Evolutionary conservation across 306 rosid genomes (phyloP).

Genomic region (Medicago arabica): DNA sequence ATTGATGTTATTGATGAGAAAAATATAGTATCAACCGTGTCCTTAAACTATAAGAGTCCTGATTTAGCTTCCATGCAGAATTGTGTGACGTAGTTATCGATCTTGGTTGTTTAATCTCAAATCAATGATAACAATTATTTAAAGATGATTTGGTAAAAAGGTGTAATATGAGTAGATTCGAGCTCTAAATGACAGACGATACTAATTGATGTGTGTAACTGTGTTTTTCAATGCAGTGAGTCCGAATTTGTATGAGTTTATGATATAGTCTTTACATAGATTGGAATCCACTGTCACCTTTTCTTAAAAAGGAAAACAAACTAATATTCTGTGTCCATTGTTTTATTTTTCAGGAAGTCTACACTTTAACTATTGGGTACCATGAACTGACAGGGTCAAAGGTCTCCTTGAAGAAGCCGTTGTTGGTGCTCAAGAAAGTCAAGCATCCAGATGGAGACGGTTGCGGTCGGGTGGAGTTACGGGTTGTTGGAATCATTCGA

Average conservation of each 20-base stretch:
- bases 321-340: background rate
- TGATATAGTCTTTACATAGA: background rate
- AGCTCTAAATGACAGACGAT: background rate
- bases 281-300: background rate
- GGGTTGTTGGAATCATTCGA: conserved; percentile 79
- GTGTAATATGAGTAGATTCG: background rate
- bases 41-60: background rate
- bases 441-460: conserved; percentile 41
- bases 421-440: conserved; percentile 77
- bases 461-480: conserved; percentile 54
- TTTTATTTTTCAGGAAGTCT: conserved; percentile 57
- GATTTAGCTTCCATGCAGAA: background rate
- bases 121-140: background rate
- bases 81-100: background rate
- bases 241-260: background rate
- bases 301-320: background rate
- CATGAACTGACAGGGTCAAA: conserved; percentile 89
- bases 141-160: background rate
- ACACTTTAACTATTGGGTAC: conserved; percentile 84
- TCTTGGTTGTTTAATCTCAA: background rate
- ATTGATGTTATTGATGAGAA: background rate
- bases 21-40: background rate
- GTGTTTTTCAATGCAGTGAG: background rate
- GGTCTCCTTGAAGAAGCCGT: conserved; percentile 77
- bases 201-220: background rate